Conservation (phyloP, 148 eudicot species). For the Camellia lanceoleosa region DNA sequence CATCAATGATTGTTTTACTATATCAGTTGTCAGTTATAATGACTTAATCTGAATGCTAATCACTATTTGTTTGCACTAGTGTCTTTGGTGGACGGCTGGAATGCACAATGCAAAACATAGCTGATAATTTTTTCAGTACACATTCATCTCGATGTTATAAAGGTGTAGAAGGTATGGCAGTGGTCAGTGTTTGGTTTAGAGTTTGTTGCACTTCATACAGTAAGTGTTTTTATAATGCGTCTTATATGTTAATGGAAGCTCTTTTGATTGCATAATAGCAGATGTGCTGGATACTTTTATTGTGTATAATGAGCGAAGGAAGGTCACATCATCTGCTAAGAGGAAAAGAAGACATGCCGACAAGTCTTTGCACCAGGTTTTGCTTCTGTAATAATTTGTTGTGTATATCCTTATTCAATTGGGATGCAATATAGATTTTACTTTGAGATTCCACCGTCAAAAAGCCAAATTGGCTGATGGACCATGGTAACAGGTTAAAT, state of each 20-base stretch:
- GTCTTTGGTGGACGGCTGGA: conserved; percentile 93
- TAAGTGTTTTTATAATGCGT: not conserved
- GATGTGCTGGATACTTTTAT: conserved; percentile 81
- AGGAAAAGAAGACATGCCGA: conserved; percentile 65
- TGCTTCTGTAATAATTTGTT: not conserved
- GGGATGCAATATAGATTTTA: not conserved
- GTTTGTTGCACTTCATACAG: not conserved
- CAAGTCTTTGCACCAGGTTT: conserved; percentile 84
- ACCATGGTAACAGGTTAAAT: not conserved
- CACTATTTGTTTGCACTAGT: conserved; percentile 41
- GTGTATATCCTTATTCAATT: not conserved
- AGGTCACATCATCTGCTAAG: conserved; percentile 98
- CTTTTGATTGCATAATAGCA: conserved; percentile 29
- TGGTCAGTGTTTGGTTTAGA: conserved; percentile 3
- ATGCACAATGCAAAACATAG: conserved; percentile 99
- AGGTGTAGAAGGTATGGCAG: conserved; percentile 61
- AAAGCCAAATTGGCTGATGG: not conserved
- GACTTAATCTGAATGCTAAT: conserved; percentile 11
- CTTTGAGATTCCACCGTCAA: conserved; percentile 5
- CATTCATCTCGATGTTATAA: conserved; percentile 57
- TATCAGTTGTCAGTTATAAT: conserved; percentile 3
- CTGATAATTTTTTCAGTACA: conserved; percentile 66
- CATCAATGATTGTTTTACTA: not conserved
- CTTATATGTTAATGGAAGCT: conserved; percentile 12
- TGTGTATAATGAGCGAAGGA: conserved; percentile 85